These are phyloP conservation scores for Sclerotinia minor DNA, from an alignment of 2,329 filamentous ascomycete species.

Conservation along the genomic window DNA sequence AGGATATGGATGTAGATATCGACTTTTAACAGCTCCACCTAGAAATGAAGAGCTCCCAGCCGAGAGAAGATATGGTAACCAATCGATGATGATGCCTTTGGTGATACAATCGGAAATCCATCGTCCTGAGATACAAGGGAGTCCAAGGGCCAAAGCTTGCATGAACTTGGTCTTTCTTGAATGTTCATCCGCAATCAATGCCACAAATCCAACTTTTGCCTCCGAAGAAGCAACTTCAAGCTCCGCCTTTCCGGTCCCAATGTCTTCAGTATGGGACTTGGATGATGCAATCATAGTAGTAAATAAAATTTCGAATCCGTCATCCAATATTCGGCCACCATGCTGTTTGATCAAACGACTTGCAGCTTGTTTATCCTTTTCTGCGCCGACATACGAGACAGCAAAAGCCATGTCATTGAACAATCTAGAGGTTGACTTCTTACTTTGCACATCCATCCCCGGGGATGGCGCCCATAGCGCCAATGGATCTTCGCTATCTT, in stretches of 20 bases:
- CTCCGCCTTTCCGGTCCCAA: slow-evolving; percentile 32
- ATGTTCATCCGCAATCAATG: slow-evolving; percentile 81
- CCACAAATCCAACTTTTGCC: slow-evolving; percentile 69
- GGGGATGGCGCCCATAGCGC: slow-evolving; percentile 23
- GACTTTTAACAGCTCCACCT: slow-evolving; percentile 73
- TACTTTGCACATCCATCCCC: background rate
- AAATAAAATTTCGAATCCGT: slow-evolving; percentile 83
- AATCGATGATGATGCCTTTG: slow-evolving; percentile 64
- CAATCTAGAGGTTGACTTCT: slow-evolving; percentile 42
- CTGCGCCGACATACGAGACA: slow-evolving; percentile 65
- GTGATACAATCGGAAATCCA: slow-evolving; percentile 77
- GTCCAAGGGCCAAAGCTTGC: slow-evolving; percentile 84
- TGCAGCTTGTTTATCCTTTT: slow-evolving; percentile 56
- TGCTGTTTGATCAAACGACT: slow-evolving; percentile 64
- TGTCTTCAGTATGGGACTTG: slow-evolving; percentile 27
- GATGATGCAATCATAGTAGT: slow-evolving; percentile 42
- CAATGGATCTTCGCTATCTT: slow-evolving; percentile 36
- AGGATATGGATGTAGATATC: slow-evolving; percentile 64
- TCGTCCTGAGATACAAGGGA: slow-evolving; percentile 80
- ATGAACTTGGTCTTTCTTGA: slow-evolving; percentile 89
- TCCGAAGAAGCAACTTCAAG: slow-evolving; percentile 58
- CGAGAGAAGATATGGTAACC: slow-evolving; percentile 80
- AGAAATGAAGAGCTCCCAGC: slow-evolving; percentile 79
- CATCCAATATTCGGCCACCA: slow-evolving; percentile 69
- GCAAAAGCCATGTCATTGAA: slow-evolving; percentile 88